Evolutionary conservation across 1,284 basidiomycete genomes (phyloP), one percentile per base, ranked within the genome.

Genomic region (Macrocybe sp.): DNA sequence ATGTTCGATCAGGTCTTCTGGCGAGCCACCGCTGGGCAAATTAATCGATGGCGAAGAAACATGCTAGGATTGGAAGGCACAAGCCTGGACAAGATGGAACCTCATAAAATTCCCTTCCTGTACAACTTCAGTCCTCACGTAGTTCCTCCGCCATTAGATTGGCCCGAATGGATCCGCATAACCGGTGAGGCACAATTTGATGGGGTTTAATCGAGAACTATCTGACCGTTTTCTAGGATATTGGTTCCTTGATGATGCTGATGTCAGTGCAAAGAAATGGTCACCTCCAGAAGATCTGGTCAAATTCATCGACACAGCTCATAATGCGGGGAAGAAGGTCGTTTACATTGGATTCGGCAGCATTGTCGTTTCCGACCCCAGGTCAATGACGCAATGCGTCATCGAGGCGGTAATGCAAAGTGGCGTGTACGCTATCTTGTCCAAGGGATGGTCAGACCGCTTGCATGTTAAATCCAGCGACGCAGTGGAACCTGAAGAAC

Each of bases 291-390:
- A 76, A 6, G 87, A 85, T 37, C 75, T 99, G 6, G 68, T 92
- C 1, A 66, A 80, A 34, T 99, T 97, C 62, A 91, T 99, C 48
- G 79, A 87, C 46, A 71, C 72, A 31, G 91, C 94, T 4, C 86
- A 83, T 55, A 71, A 73, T 33, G 67, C 73, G 14, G 79, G 80
- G 50, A 92, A 91, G 77, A 97, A 96, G 70, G 76, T 99, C 30
- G 93, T 98, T 4, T 99, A 98, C 69, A 94, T 99, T 55, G 96
- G 96, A 28, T 99, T 97, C 63, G 96, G 96, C n/a, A 97, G 93
- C 51, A 96, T 97, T 52, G 93, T 99, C 43, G 95, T 99, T 14
- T 88, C 92, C 7, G 93, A 99, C 65, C 94, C 96, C 1, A 86
- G 83, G 58, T 80, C 81, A 37, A 93, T 97, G 88, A 97, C 94